A percentile compares a stretch with the other conserved stretches of the same genome.
phyloP scores from a whole-genome alignment of 495 filamentous ascomycete genomes.

The Gamarada debralockiae region DNA sequence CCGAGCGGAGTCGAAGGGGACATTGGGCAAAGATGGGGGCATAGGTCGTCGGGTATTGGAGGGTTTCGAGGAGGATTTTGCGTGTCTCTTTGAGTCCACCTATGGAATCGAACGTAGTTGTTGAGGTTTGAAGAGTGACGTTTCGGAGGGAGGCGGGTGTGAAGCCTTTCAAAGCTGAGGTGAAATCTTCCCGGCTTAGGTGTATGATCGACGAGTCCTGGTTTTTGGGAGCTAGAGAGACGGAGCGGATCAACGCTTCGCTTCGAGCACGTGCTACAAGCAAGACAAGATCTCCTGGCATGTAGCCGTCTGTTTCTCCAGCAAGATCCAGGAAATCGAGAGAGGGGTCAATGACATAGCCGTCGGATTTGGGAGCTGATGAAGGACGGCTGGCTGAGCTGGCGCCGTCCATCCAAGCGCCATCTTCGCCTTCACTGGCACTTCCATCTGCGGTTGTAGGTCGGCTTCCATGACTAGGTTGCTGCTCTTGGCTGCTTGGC shows the following conservation, averaged over 20 bases:
- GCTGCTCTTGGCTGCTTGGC: conserved; percentile 32
- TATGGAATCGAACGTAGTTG: conserved; percentile 84
- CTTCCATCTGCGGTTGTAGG: conserved; percentile 50
- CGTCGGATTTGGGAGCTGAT: conserved; percentile 39
- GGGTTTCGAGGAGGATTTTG: conserved; percentile 82
- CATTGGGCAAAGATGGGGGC: conserved; percentile 96
- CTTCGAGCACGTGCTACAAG: conserved; percentile 84
- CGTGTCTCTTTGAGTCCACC: conserved; percentile 84
- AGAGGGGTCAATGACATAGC: conserved; percentile 64
- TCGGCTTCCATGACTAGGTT: conserved; percentile 38
- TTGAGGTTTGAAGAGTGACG: conserved; percentile 86
- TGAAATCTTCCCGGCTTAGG: conserved; percentile 71
- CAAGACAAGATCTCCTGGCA: conserved; percentile 89
- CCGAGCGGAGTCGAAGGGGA: conserved; percentile 86
- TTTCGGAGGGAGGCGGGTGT: conserved; percentile 91
- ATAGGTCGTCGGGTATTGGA: conserved; percentile 97
- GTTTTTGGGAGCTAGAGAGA: conserved; percentile 35
- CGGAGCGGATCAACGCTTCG: conserved; percentile 81
- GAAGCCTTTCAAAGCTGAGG: conserved; percentile 80
- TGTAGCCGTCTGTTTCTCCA: conserved; percentile 92
- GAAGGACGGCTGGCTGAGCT: conserved; percentile 26
- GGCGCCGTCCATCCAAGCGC: conserved; percentile 67
- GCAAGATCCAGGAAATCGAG: conserved; percentile 92
- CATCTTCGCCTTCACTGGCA: conserved; percentile 41
- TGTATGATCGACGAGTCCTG: conserved; percentile 39